Evolutionary conservation across 805 yeast species (phyloP).

Genomic region (Zygoascus biomembranicola): DNA sequence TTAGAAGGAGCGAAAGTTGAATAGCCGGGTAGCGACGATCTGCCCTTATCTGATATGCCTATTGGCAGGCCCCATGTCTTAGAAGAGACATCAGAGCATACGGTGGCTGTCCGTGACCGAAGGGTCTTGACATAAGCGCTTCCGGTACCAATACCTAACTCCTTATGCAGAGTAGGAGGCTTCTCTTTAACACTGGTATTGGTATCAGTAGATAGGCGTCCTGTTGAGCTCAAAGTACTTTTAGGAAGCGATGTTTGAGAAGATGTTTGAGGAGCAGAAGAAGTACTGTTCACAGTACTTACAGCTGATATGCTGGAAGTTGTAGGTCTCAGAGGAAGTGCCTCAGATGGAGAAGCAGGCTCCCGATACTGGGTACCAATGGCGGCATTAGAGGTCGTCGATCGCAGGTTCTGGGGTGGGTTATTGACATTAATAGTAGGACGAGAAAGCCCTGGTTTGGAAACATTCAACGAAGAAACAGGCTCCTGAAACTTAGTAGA

Average conservation of each 20-base stretch:
- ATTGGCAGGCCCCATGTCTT: constrained; percentile 24
- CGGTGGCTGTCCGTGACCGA: constrained; percentile 23
- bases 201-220: neutral
- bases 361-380: neutral
- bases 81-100: constrained; percentile 21
- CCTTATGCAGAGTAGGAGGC: neutral
- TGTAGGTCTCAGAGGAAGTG: neutral
- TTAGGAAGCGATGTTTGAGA: neutral
- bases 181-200: neutral
- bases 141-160: constrained; percentile 25
- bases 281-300: neutral
- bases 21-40: constrained; percentile 1
- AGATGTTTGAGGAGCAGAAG: neutral
- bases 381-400: neutral
- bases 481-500: neutral
- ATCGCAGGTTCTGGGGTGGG: neutral
- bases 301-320: neutral
- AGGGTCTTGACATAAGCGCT: constrained; percentile 26
- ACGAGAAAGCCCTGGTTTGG: neutral
- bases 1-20: constrained; percentile 18
- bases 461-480: neutral
- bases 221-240: neutral
- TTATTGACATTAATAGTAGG: neutral
- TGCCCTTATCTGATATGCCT: constrained; percentile 18
- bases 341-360: neutral